A percentile compares a stretch with the other conserved stretches of the same genome.
These are phyloP conservation scores for Boletus subparvulus DNA, from an alignment of 768 basidiomycete species.

Conservation along the genomic window DNA sequence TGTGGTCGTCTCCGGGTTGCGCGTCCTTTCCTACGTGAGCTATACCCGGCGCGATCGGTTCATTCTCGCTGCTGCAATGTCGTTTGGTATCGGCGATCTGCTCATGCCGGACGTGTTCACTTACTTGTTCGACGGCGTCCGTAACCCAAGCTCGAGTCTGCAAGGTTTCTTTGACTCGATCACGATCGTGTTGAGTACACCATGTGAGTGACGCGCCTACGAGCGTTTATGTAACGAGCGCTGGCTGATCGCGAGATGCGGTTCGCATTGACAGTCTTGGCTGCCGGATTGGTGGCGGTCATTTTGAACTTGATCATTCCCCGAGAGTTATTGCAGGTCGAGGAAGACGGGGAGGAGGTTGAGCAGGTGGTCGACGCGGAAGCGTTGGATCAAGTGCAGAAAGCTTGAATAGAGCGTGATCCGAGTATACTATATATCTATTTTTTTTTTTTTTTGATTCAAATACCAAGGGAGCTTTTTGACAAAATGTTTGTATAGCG, in stretches of 20 bases:
- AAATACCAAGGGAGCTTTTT: neutral
- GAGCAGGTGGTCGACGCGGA: slow-evolving; percentile 28
- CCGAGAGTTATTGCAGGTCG: slow-evolving; percentile 23
- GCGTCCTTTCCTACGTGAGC: slow-evolving; percentile 59
- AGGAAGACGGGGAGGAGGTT: slow-evolving; percentile 17
- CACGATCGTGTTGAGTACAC: slow-evolving; percentile 76
- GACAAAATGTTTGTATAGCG: neutral
- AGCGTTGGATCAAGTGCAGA: neutral
- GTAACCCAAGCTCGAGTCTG: slow-evolving; percentile 51
- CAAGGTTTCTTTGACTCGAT: slow-evolving; percentile 74
- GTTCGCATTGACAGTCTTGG: slow-evolving; percentile 42
- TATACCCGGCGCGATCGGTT: slow-evolving; percentile 69
- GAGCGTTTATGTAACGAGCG: neutral
- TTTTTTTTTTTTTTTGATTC: neutral
- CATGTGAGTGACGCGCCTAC: slow-evolving; percentile 52
- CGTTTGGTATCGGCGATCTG: slow-evolving; percentile 71
- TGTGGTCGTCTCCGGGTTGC: slow-evolving; percentile 67
- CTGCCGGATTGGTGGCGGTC: slow-evolving; percentile 56
- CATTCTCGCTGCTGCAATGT: slow-evolving; percentile 65
- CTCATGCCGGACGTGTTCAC: slow-evolving; percentile 65
- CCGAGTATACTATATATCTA: neutral
- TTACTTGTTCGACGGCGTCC: slow-evolving; percentile 66
- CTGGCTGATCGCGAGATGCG: neutral
- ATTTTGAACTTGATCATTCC: slow-evolving; percentile 61
- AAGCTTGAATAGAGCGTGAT: neutral